phyloP scores from a whole-genome alignment of 2,329 filamentous ascomycete genomes.

The Cadophora sp. region DNA sequence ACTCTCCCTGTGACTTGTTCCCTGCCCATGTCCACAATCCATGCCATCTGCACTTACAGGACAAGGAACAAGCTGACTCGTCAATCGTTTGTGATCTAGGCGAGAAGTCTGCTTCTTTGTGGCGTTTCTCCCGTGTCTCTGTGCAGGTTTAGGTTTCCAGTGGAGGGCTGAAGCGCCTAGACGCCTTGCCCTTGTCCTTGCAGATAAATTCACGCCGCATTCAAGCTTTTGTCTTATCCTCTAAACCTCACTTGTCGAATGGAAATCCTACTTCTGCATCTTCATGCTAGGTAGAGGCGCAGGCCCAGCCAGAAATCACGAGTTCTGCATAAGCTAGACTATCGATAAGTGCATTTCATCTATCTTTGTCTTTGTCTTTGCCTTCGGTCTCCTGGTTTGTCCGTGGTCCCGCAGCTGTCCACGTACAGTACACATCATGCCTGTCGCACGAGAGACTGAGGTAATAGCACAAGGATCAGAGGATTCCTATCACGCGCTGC shows the following conservation, averaged over 20 bases:
- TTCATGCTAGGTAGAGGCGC: background rate
- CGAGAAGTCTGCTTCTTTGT: background rate
- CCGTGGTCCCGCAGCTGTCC: background rate
- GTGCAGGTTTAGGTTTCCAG: too few relatives aligned
- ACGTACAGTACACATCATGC: slow-evolving; percentile 6
- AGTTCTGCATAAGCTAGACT: slow-evolving; percentile 4
- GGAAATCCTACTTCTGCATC: background rate
- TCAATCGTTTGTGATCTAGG: background rate
- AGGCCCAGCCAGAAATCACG: background rate
- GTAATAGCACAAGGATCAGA: background rate
- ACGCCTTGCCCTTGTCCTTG: background rate
- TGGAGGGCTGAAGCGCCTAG: slow-evolving; percentile 1
- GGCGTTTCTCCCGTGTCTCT: background rate
- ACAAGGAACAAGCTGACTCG: slow-evolving; percentile 4
- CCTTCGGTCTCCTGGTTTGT: background rate
- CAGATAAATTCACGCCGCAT: slow-evolving; percentile 1
- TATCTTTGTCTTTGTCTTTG: background rate
- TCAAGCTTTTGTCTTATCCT: background rate
- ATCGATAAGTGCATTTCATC: background rate
- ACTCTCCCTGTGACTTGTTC: background rate
- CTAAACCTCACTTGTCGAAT: slow-evolving; percentile 3
- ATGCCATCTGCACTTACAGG: background rate
- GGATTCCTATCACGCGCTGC: background rate
- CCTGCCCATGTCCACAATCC: background rate
- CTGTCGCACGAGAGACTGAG: background rate